These are phyloP conservation scores for Spathaspora boniae DNA, from an alignment of 805 yeast genomes.

Conservation along the genomic window DNA sequence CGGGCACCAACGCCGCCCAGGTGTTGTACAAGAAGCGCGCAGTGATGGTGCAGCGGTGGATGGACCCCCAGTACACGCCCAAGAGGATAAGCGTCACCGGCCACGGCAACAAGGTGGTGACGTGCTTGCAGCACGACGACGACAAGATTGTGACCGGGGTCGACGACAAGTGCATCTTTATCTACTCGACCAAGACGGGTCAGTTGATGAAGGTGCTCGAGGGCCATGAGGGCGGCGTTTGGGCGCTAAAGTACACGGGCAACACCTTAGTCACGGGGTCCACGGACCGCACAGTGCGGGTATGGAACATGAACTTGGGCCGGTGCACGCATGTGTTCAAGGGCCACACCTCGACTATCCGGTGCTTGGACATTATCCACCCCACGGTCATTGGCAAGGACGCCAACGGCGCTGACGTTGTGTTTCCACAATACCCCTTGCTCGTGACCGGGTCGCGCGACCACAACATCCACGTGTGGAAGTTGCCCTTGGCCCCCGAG, in stretches of 20 bases:
- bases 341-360: slow-evolving; percentile 90
- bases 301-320: slow-evolving; percentile 87
- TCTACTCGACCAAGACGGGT: slow-evolving; percentile 77
- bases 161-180: slow-evolving; percentile 77
- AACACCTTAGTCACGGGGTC: slow-evolving; percentile 88
- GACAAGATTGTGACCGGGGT: slow-evolving; percentile 90
- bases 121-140: slow-evolving; percentile 90
- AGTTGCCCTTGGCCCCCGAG: slow-evolving; percentile 47
- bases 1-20: slow-evolving; percentile 38
- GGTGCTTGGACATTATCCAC: slow-evolving; percentile 81
- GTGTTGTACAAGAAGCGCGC: slow-evolving; percentile 58
- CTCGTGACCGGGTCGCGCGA: slow-evolving; percentile 51
- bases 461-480: slow-evolving; percentile 44
- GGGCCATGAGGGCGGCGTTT: slow-evolving; percentile 97
- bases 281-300: slow-evolving; percentile 88
- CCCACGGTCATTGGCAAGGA: slow-evolving; percentile 64
- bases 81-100: slow-evolving; percentile 62
- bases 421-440: slow-evolving; percentile 61
- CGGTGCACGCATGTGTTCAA: slow-evolving; percentile 86
- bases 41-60: slow-evolving; percentile 71
- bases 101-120: slow-evolving; percentile 74
- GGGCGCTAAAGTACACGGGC: slow-evolving; percentile 91
- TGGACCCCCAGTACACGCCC: slow-evolving; percentile 67
- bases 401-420: slow-evolving; percentile 52
- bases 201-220: slow-evolving; percentile 54